These are phyloP conservation scores for Diaporthe caulivora DNA, from an alignment of 2,329 filamentous ascomycete species.

Conservation along the genomic window DNA sequence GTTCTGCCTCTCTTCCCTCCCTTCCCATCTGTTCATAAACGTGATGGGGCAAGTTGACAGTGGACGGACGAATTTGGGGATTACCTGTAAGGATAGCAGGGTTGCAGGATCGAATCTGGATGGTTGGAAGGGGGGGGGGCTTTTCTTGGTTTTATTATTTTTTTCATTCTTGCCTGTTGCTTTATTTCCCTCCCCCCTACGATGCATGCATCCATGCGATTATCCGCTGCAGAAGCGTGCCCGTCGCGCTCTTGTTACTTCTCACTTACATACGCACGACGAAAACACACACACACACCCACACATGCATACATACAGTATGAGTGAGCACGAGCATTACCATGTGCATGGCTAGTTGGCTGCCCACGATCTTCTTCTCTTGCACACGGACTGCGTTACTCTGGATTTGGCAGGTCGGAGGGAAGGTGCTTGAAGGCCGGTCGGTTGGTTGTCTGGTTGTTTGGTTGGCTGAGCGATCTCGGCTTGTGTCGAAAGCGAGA, in stretches of 20 bases:
- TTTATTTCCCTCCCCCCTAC: not conserved
- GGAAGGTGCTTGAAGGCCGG: not conserved
- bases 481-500: not conserved
- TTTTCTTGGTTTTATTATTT: not conserved
- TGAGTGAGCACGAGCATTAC: constrained; percentile 15
- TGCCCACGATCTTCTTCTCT: not conserved
- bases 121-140: not conserved
- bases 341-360: not conserved
- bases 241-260: not conserved
- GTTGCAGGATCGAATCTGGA: not conserved
- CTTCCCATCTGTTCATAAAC: not conserved
- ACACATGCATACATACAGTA: not conserved
- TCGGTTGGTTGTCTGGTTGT: not conserved
- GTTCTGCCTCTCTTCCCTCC: not conserved
- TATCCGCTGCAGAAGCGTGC: not conserved
- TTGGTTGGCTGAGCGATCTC: no score
- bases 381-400: not conserved
- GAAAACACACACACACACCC: not conserved
- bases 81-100: not conserved
- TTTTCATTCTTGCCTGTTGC: not conserved
- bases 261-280: not conserved
- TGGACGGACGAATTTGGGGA: not conserved
- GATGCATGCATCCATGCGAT: not conserved
- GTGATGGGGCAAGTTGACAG: not conserved
- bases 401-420: not conserved